These are phyloP conservation scores for Pleurotus eryngii DNA, from an alignment of 768 basidiomycete genomes.

Conservation along the genomic window DNA sequence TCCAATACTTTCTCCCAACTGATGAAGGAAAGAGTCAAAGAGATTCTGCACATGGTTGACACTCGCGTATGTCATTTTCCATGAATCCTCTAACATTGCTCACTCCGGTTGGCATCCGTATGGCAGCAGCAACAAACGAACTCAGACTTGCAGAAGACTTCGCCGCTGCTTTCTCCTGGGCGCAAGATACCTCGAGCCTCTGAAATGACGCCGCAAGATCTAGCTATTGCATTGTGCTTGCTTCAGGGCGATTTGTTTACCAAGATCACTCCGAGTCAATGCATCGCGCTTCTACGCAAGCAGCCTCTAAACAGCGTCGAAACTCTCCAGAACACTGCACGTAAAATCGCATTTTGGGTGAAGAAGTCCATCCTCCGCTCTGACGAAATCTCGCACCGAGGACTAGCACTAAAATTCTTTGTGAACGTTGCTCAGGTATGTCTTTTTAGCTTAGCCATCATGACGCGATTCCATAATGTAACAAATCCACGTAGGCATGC, in stretches of 20 bases:
- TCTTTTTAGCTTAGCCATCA: neutral
- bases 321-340: conserved; percentile 30
- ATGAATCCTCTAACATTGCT: neutral
- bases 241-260: conserved; percentile 41
- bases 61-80: conserved; percentile 19
- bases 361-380: conserved; percentile 38
- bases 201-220: conserved; percentile 33
- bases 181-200: conserved; percentile 25
- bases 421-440: conserved; percentile 38
- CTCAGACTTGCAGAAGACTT: neutral
- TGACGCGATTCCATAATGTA: neutral
- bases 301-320: conserved; percentile 30
- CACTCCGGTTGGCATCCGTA: neutral
- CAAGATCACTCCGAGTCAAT: conserved; percentile 37
- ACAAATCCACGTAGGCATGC: conserved; percentile 32
- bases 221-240: conserved; percentile 41
- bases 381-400: conserved; percentile 32
- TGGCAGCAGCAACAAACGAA: neutral
- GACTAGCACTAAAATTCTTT: conserved; percentile 40
- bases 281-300: conserved; percentile 32
- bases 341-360: conserved; percentile 37
- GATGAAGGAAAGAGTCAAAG: conserved; percentile 30
- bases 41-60: conserved; percentile 27
- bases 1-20: conserved; percentile 14
- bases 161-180: conserved; percentile 16